phyloP scores from a whole-genome alignment of 768 basidiomycete species.

The Tricholoma matsutake region DNA sequence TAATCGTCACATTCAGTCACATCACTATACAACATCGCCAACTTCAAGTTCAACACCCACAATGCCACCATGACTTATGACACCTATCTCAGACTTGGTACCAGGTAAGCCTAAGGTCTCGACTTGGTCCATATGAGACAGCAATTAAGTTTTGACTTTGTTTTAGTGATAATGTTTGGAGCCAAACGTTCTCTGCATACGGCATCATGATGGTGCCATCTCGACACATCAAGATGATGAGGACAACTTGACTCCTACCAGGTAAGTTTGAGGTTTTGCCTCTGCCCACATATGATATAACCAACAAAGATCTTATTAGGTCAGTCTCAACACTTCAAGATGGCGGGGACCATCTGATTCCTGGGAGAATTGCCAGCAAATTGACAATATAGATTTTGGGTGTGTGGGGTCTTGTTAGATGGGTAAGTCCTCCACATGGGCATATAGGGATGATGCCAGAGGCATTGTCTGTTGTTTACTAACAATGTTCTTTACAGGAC shows the following conservation, averaged over 20 bases:
- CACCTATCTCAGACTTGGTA: too few relatives aligned
- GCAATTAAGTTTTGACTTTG: neutral
- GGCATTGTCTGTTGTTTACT: too few relatives aligned
- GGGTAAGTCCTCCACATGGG: neutral
- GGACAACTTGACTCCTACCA: neutral
- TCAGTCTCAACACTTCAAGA: neutral
- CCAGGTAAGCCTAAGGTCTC: too few relatives aligned
- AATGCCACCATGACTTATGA: too few relatives aligned
- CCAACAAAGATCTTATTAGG: neutral
- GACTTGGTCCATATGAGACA: neutral
- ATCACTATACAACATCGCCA: too few relatives aligned
- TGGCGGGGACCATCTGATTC: neutral
- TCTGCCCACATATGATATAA: neutral
- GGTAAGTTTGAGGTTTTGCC: neutral
- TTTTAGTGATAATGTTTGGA: neutral
- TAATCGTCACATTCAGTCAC: too few relatives aligned
- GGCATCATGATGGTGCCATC: neutral
- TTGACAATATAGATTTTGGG: neutral
- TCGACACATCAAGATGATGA: neutral
- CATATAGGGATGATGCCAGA: neutral
- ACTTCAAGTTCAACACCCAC: too few relatives aligned
- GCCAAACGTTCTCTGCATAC: neutral
- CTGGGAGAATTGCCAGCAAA: neutral
- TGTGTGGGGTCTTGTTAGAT: neutral
- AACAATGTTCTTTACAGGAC: neutral